A percentile compares a stretch with the other conserved stretches of the same genome.
Evolutionary conservation across 208 protist genomes (phyloP).

Genomic region (Leishmania tarentolae): DNA sequence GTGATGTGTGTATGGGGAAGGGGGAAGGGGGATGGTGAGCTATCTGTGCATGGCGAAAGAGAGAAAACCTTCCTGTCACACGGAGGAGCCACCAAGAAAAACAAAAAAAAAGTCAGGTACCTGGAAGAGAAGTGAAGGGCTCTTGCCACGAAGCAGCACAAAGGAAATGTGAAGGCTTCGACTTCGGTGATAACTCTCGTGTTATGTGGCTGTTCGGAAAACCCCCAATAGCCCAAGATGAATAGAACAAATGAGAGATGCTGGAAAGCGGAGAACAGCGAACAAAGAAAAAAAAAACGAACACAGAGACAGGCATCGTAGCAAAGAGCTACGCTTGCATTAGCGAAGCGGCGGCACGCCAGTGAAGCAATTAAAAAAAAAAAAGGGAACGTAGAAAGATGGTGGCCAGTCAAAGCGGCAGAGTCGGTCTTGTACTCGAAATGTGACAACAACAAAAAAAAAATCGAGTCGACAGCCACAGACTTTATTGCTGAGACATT

Average conservation of each 20-base stretch:
- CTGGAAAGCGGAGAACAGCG: background rate
- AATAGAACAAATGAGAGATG: background rate
- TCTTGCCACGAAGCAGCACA: background rate
- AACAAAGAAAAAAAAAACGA: background rate
- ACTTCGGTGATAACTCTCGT: background rate
- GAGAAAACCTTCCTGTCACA: background rate
- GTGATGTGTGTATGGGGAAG: background rate
- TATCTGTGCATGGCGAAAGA: background rate
- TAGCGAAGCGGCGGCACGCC: background rate
- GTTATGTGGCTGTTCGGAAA: background rate
- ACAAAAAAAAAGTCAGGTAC: background rate
- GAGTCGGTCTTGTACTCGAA: background rate
- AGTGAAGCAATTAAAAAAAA: background rate
- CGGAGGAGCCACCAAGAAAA: background rate
- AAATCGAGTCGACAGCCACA: background rate
- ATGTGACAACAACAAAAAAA: background rate
- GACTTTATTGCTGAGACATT: background rate
- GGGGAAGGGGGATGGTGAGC: too few species aligned
- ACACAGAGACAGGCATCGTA: background rate
- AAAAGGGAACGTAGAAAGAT: background rate
- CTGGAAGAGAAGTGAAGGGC: background rate
- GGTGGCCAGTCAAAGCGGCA: background rate
- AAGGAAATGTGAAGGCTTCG: background rate
- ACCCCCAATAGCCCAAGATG: background rate
- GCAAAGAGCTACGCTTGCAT: constrained; percentile 6